These are phyloP conservation scores for Naganishia cerealis DNA, from an alignment of 1,284 basidiomycete species.

Conservation along the genomic window DNA sequence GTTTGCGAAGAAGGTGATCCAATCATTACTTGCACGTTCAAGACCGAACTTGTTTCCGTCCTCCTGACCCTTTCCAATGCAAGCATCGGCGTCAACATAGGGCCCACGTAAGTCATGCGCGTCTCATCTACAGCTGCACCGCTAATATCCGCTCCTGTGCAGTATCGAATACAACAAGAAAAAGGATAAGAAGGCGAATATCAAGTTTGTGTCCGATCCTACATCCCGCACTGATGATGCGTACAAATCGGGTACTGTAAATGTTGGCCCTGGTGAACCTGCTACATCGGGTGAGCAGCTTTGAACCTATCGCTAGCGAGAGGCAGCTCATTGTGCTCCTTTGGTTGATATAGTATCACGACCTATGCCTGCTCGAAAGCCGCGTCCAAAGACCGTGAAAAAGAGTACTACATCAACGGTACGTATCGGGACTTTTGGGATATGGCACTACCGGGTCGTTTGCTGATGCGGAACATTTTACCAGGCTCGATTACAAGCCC, in stretches of 20 bases:
- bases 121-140: constrained; percentile 5
- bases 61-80: constrained; percentile 79
- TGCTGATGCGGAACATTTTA: too few relatives aligned
- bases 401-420: constrained; percentile 58
- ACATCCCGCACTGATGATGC: constrained; percentile 74
- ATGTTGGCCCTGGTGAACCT: constrained; percentile 84
- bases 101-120: constrained; percentile 64
- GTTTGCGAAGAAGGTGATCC: constrained; percentile 90
- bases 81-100: constrained; percentile 71
- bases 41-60: constrained; percentile 87
- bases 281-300: constrained; percentile 61
- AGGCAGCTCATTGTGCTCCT: constrained; percentile 23
- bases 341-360: constrained; percentile 60
- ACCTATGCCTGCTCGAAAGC: constrained; percentile 82
- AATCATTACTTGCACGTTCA: constrained; percentile 85
- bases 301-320: not conserved
- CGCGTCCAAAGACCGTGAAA: constrained; percentile 54
- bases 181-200: constrained; percentile 88
- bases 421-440: constrained; percentile 1
- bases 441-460: not conserved
- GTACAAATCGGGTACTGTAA: constrained; percentile 92
- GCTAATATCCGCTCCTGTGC: constrained; percentile 20
- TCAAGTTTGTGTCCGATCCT: constrained; percentile 89
- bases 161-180: constrained; percentile 91
- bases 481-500: constrained; percentile 42